phyloP scores from a whole-genome alignment of 176 grass and related monocot genomes.

The Cenchrus purpureus region DNA sequence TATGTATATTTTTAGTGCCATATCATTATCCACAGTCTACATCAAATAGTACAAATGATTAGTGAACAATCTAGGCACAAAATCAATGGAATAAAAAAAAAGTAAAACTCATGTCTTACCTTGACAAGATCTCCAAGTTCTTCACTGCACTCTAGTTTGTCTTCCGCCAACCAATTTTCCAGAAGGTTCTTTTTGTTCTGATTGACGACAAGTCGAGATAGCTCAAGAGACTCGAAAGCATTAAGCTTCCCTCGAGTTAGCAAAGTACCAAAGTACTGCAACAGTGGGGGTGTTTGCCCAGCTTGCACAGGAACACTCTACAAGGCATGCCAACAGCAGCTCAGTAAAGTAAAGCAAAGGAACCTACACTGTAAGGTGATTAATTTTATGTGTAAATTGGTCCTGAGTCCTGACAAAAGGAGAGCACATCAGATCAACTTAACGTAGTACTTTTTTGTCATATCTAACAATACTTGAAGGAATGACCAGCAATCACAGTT shows the following conservation, averaged over 20 bases:
- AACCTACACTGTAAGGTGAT: not conserved
- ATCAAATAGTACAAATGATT: constrained; percentile 26
- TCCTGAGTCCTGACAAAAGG: not conserved
- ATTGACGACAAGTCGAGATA: constrained; percentile 97
- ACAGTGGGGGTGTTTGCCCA: constrained; percentile 87
- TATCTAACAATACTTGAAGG: not conserved
- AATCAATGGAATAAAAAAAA: constrained; percentile 17
- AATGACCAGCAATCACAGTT: not conserved
- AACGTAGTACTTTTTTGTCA: not conserved
- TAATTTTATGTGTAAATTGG: not conserved
- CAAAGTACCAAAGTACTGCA: constrained; percentile 76
- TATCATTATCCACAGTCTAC: constrained; percentile 98
- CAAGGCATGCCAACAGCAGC: constrained; percentile 27
- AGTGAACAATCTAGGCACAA: constrained; percentile 45
- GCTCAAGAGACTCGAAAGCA: constrained; percentile 81
- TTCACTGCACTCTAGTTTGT: constrained; percentile 96
- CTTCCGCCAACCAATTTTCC: constrained; percentile 96
- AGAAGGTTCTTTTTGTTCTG: constrained; percentile 99
- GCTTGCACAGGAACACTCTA: constrained; percentile 97
- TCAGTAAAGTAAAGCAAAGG: not conserved
- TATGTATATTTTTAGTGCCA: constrained; percentile 97
- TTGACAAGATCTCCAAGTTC: constrained; percentile 98
- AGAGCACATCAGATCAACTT: not conserved
- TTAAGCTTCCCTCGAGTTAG: constrained; percentile 93
- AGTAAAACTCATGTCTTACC: constrained; percentile 31